Base-by-base conservation (phyloP, 192 early-diverging fungal genomes). In the Mortierella claussenii region DNA sequence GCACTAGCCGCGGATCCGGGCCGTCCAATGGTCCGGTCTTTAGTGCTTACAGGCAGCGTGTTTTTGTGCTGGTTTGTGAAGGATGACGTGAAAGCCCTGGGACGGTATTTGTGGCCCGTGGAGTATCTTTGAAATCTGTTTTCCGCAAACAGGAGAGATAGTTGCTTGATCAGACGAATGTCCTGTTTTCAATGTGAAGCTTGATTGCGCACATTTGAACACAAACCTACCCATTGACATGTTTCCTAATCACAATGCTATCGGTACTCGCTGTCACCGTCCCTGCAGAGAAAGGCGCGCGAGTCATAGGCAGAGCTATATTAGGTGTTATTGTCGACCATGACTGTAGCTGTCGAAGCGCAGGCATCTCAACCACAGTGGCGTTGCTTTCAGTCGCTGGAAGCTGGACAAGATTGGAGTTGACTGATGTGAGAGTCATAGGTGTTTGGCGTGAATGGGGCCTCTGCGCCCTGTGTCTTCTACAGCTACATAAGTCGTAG, bases 21-120 rank as follows among this genome's bases (percentile, higher is more conserved):
- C 34, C 59, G 59, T 24, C 59, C 59, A n/a, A 60, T 60, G 46
- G 59, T 60, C 31, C 28, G 27, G 32, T 60, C 59, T 50, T 48
- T 50, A 45, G 50, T 3, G 46, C 59, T 23, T 60, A 49, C n/a
- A 49, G 46, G 59, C 59, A 49, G 46, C n/a, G 24, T 60, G 45
- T 60, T 50, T 59, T 59, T 59, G 40, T 59, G 56, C 44, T 44
- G 56, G 50, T 33, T 60, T 60, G 59, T 60, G 32, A 60, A 60
- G 46, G 59, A 45, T 49, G 47, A 50, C 46, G 59, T 50, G 46
- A 60, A 60, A 50, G 46, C 59, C 46, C 46, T 60, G 20, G 59
- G 59, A 60, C 59, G 31, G 47, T 60, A 60, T 50, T 48, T 60
- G 59, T 60, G 59, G 59, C 59, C 46, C 28, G 44, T 33, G 28